These are phyloP conservation scores for Periconia macrospinosa DNA, from an alignment of 2,329 filamentous ascomycete species.

Conservation along the genomic window DNA sequence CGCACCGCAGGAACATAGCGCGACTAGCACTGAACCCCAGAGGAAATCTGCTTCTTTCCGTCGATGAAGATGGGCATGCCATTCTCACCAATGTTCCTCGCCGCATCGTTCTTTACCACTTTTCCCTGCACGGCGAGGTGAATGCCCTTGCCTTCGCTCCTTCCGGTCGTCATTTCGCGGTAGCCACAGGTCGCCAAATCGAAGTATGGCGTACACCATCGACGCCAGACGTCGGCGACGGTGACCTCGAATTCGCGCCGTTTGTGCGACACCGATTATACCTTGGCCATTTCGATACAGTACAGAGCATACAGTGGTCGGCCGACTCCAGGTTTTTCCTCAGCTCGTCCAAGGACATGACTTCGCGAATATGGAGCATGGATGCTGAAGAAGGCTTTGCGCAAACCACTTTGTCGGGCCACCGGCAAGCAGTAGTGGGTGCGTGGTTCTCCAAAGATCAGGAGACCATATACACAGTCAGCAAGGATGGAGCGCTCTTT, in stretches of 20 bases:
- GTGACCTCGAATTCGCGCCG: constrained; percentile 90
- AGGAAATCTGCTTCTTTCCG: constrained; percentile 87
- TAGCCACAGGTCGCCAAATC: constrained; percentile 81
- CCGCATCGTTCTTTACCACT: constrained; percentile 86
- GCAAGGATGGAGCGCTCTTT: constrained; percentile 96
- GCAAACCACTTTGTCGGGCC: constrained; percentile 86
- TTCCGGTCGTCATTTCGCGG: constrained; percentile 87
- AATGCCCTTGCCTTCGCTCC: constrained; percentile 88
- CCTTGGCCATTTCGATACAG: constrained; percentile 83
- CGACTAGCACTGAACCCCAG: constrained; percentile 85
- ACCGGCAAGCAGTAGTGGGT: constrained; percentile 86
- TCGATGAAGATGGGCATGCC: constrained; percentile 92
- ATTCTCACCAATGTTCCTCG: constrained; percentile 90
- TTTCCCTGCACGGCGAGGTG: constrained; percentile 86
- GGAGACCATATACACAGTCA: constrained; percentile 93
- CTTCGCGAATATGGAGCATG: constrained; percentile 91
- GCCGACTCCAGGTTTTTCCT: constrained; percentile 94
- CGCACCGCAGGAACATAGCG: constrained; percentile 91
- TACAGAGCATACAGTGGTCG: constrained; percentile 91
- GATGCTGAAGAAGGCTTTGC: constrained; percentile 84
- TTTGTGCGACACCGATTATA: constrained; percentile 88
- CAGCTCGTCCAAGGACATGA: constrained; percentile 88
- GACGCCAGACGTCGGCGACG: constrained; percentile 79
- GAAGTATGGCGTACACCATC: constrained; percentile 97
- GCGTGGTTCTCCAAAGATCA: constrained; percentile 97